These are phyloP conservation scores for Mrakia hoshinonis DNA, from an alignment of 768 basidiomycete genomes.

Conservation along the genomic window DNA sequence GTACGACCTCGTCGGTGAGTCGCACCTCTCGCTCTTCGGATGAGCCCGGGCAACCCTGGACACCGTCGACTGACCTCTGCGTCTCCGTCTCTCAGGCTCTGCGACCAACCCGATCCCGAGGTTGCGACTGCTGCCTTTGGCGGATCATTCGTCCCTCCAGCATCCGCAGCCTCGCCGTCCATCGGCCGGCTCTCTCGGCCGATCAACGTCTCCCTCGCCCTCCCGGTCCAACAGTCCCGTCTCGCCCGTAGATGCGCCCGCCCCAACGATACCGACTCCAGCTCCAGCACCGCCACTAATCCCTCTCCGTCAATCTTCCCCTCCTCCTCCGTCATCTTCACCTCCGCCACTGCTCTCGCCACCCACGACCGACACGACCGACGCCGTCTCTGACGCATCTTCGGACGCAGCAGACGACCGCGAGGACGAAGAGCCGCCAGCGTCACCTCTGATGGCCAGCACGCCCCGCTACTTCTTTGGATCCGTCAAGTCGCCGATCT, in stretches of 20 bases:
- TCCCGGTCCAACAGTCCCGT: neutral
- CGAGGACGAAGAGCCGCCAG: neutral
- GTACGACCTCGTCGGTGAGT: slow-evolving; percentile 43
- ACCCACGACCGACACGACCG: slow-evolving; percentile 7
- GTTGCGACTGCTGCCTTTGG: slow-evolving; percentile 37
- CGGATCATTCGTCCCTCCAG: neutral
- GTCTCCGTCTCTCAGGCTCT: slow-evolving; percentile 22
- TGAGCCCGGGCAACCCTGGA: neutral
- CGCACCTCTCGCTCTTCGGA: neutral
- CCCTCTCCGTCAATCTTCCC: neutral
- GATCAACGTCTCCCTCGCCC: neutral
- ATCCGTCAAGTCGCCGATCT: slow-evolving; percentile 14
- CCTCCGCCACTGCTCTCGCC: neutral
- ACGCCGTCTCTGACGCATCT: slow-evolving; percentile 8
- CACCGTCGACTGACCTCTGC: neutral
- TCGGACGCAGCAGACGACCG: neutral
- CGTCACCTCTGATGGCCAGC: slow-evolving; percentile 20
- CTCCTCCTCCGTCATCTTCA: neutral
- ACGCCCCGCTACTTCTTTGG: slow-evolving; percentile 11
- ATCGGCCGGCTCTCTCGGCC: neutral
- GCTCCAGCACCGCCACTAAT: neutral
- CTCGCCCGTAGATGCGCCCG: neutral
- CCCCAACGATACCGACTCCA: neutral
- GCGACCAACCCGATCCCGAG: slow-evolving; percentile 40
- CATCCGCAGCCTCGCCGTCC: slow-evolving; percentile 12